Base-by-base conservation (phyloP, 2,329 filamentous ascomycete species). In the Aspergillus uvarum region DNA sequence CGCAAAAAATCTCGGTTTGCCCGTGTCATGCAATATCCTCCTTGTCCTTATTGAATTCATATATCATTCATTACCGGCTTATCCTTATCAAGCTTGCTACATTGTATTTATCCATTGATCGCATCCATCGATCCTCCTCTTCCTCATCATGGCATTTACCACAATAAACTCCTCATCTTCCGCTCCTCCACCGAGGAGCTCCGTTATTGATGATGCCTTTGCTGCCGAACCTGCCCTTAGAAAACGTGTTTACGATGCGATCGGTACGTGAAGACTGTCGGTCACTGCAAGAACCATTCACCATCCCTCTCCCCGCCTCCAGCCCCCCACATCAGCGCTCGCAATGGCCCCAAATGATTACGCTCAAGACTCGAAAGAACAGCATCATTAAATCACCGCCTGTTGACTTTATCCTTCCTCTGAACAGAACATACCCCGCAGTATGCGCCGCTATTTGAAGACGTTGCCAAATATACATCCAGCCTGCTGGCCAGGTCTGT, bases 391-490 rank as follows among this genome's bases (percentile, higher is more conserved):
- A 42, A 16, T 63, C 38, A 59, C 61, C 38, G 44, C 47, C n/a
- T 8, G 26, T 22, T 54, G 38, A 54, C 11, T 35, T 35, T 35
- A 38, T 59, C 22, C 63, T 54, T 54, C 16, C 58, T 62, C 21
- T 42, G 22, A 63, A 56, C 65, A 79, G 76, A 66, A 29, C 61
- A 64, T 53, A 73, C 72, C 56, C 77, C 77, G 21, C 74, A 77
- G 60, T 69, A 78, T 59, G 65, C 62, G 58, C 66, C 70, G 56
- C 72, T 83, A 4, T 82, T 83, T 62, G 75, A 80, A 65, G 81
- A 83, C 64, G 81, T 83, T 61, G 80, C 80, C 24, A 73, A 72
- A 67, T 79, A 81, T 65, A 77, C 77, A 54, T 72, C 72, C 60
- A 72, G 66, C 62, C 70, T 75, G 69, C 74, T 70, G 69, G 72